Percentiles rank a stretch among this genome's conserved stretches.
Evolutionary conservation across 768 basidiomycete species (phyloP).

Genomic region (Pisolithus microcarpus): DNA sequence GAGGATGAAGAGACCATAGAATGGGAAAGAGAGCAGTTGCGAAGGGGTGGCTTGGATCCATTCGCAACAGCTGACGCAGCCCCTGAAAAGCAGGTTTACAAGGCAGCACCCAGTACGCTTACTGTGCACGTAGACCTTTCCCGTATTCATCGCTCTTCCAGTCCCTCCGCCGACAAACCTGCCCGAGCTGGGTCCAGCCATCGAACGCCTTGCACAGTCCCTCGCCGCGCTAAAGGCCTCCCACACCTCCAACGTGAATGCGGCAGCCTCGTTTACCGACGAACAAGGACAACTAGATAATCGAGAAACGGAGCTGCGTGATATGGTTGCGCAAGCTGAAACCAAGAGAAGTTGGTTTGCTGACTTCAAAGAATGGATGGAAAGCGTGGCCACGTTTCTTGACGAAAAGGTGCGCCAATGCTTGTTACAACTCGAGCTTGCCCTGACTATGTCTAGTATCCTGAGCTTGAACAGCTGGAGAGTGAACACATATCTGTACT

Average conservation of each 20-base stretch:
- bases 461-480: constrained; percentile 70
- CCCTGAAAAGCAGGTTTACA: constrained; percentile 53
- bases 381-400: constrained; percentile 75
- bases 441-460: constrained; percentile 44
- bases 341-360: constrained; percentile 79
- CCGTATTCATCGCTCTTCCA: constrained; percentile 25
- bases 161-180: constrained; percentile 61
- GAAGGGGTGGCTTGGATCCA: constrained; percentile 58
- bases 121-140: not conserved
- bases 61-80: constrained; percentile 29
- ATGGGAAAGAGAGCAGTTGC: constrained; percentile 81
- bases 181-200: constrained; percentile 55
- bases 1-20: constrained; percentile 79
- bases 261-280: constrained; percentile 49
- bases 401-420: constrained; percentile 65
- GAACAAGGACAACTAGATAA: constrained; percentile 59
- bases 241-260: constrained; percentile 53
- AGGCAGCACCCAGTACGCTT: constrained; percentile 60
- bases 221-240: constrained; percentile 58
- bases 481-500: constrained; percentile 66
- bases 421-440: not conserved
- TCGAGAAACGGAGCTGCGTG: constrained; percentile 67
- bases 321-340: constrained; percentile 69
- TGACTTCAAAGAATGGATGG: constrained; percentile 73
- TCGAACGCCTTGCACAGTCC: constrained; percentile 54